Percentiles rank a stretch among this genome's conserved stretches.
Conservation (phyloP, 192 early-diverging fungal genomes). For the Podila verticillata region DNA sequence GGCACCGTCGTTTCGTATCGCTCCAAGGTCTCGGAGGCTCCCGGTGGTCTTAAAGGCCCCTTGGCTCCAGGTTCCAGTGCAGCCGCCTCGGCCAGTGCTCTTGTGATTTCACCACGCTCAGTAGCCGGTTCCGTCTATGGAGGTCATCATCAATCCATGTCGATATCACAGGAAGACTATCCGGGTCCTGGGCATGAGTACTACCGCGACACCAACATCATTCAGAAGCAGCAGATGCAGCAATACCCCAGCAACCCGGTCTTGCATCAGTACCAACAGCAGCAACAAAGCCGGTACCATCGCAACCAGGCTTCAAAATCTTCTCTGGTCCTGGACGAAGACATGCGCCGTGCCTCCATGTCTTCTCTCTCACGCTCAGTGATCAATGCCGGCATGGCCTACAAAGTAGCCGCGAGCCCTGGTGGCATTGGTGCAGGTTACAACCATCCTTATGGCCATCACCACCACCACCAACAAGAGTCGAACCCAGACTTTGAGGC, state of each 20-base stretch:
- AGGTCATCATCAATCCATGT: not conserved
- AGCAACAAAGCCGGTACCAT: slow-evolving; percentile 5
- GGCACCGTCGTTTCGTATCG: slow-evolving; percentile 51
- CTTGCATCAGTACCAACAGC: slow-evolving; percentile 25
- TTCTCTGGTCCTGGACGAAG: slow-evolving; percentile 26
- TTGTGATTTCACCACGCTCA: slow-evolving; percentile 3
- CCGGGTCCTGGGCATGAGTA: slow-evolving; percentile 17
- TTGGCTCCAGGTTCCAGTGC: not conserved
- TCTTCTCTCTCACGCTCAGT: slow-evolving; percentile 29
- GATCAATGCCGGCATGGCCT: slow-evolving; percentile 5
- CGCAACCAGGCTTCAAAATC: slow-evolving; percentile 24
- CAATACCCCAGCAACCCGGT: slow-evolving; percentile 17
- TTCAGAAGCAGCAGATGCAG: slow-evolving; percentile 36
- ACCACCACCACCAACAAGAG: slow-evolving; percentile 7
- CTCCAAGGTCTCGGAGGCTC: slow-evolving; percentile 42
- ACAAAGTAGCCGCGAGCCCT: not conserved
- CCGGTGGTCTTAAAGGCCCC: not conserved
- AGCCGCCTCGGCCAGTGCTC: not conserved
- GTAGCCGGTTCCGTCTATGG: slow-evolving; percentile 9
- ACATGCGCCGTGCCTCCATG: slow-evolving; percentile 26
- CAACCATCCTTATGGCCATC: not conserved
- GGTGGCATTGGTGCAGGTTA: slow-evolving; percentile 6
- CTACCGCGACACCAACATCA: slow-evolving; percentile 36
- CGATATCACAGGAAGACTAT: slow-evolving; percentile 33
- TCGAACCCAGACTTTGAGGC: not conserved